Conservation (phyloP, 2,329 filamentous ascomycete genomes). For the Trichoderma citrinoviride region DNA sequence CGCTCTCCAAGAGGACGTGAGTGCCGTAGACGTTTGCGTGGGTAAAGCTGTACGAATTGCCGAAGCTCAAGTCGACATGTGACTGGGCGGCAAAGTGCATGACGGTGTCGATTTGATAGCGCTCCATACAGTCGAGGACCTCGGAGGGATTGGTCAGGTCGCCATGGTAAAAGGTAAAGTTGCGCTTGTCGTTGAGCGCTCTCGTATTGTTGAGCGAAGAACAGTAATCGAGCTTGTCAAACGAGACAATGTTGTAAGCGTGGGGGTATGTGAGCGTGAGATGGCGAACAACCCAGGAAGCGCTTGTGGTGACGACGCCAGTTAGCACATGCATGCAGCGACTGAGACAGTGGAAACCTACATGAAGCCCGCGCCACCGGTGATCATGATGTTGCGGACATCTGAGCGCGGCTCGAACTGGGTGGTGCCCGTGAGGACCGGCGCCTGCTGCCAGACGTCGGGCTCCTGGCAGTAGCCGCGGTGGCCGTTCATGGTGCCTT, state of each 20-base stretch:
- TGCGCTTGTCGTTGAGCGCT: conserved; percentile 62
- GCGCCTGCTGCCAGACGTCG: conserved; percentile 69
- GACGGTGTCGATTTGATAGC: conserved; percentile 72
- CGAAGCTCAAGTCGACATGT: conserved; percentile 79
- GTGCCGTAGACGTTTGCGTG: conserved; percentile 80
- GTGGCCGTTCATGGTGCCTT: conserved; percentile 31
- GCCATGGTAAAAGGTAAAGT: conserved; percentile 78
- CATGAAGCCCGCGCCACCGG: conserved; percentile 84
- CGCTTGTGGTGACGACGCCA: conserved; percentile 49
- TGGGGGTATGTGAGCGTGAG: conserved; percentile 69
- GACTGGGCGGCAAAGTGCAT: conserved; percentile 86
- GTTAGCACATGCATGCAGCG: not conserved
- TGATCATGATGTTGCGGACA: conserved; percentile 79
- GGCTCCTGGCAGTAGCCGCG: conserved; percentile 54
- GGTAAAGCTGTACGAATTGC: conserved; percentile 78
- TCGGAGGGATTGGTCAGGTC: conserved; percentile 71
- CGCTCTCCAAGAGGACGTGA: conserved; percentile 76
- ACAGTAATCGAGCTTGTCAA: conserved; percentile 84
- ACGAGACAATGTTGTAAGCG: conserved; percentile 75
- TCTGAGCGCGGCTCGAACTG: conserved; percentile 66
- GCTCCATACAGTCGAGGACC: conserved; percentile 68
- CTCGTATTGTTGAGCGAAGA: conserved; percentile 77
- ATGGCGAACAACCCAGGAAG: conserved; percentile 80
- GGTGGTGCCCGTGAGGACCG: conserved; percentile 66
- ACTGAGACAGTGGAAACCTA: conserved; percentile 42